Percentiles rank a stretch among this genome's conserved stretches.
phyloP scores from a whole-genome alignment of 306 rosid species.

The Carpinus viminea region DNA sequence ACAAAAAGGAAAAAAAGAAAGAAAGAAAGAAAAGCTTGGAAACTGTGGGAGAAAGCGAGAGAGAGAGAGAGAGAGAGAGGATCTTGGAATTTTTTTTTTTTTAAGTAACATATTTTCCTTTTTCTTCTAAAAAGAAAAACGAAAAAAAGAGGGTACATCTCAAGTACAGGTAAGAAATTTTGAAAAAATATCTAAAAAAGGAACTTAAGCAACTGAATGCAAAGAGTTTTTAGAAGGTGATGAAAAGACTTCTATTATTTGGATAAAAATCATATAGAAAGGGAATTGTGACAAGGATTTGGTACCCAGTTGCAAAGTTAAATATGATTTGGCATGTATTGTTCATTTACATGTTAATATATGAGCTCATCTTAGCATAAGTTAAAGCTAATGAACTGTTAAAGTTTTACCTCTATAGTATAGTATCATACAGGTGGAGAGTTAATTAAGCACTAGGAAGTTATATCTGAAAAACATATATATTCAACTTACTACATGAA shows the following conservation, averaged over 20 bases:
- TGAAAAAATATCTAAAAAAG: background rate
- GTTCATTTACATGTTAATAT: background rate
- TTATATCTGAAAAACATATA: background rate
- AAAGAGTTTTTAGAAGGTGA: background rate
- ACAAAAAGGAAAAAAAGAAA: too few relatives aligned
- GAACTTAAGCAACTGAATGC: background rate
- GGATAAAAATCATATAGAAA: background rate
- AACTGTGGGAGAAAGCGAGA: too few relatives aligned
- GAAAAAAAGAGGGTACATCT: background rate
- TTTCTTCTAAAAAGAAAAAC: background rate
- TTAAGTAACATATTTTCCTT: background rate
- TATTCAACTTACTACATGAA: background rate
- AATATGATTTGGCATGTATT: background rate
- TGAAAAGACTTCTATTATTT: background rate
- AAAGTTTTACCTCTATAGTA: background rate
- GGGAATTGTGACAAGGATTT: background rate
- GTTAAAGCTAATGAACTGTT: background rate
- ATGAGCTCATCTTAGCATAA: background rate
- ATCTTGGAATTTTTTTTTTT: too few relatives aligned
- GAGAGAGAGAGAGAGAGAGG: too few relatives aligned
- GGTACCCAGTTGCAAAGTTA: background rate
- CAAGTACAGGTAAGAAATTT: background rate
- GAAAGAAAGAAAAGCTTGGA: too few relatives aligned
- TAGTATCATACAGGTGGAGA: background rate
- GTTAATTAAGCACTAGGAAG: background rate